Evolutionary conservation across 371 early-diverging fungal species (phyloP).

Genomic region (Mortierella sp.): DNA sequence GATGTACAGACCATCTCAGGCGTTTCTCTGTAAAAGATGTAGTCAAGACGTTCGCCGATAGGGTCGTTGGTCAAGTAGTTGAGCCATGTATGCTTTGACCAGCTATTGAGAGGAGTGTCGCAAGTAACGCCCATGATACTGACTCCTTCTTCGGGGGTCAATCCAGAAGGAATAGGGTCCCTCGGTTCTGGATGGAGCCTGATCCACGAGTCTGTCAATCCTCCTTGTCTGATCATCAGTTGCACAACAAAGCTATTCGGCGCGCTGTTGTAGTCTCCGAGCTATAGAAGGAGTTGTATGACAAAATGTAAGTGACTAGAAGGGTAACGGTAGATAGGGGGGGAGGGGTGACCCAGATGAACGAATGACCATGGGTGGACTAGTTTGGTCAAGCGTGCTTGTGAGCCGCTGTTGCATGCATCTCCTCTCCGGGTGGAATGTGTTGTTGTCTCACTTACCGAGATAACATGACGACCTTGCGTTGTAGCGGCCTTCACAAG

Average conservation of each 20-base stretch:
- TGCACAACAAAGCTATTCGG: constrained; percentile 63
- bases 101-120: constrained; percentile 65
- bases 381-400: no score
- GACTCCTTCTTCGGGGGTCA: constrained; percentile 46
- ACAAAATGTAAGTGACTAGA: not conserved
- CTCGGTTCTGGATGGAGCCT: constrained; percentile 53
- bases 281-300: constrained; percentile 10
- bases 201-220: constrained; percentile 69
- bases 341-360: no score
- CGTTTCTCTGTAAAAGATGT: constrained; percentile 62
- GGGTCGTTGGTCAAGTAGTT: constrained; percentile 23
- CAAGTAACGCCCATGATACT: constrained; percentile 65
- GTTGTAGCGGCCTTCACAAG: constrained; percentile 41
- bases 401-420: no score
- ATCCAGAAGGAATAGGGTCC: constrained; percentile 38
- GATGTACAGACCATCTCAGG: constrained; percentile 56
- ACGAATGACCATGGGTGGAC: no score
- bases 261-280: constrained; percentile 72
- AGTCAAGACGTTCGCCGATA: constrained; percentile 68
- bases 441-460: constrained; percentile 30
- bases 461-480: constrained; percentile 53
- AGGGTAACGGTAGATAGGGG: not conserved
- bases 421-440: not conserved
- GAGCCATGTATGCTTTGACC: constrained; percentile 55
- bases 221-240: constrained; percentile 61